Evolutionary conservation across 495 filamentous ascomycete genomes (phyloP).

Genomic region (Xylaria flabelliformis): DNA sequence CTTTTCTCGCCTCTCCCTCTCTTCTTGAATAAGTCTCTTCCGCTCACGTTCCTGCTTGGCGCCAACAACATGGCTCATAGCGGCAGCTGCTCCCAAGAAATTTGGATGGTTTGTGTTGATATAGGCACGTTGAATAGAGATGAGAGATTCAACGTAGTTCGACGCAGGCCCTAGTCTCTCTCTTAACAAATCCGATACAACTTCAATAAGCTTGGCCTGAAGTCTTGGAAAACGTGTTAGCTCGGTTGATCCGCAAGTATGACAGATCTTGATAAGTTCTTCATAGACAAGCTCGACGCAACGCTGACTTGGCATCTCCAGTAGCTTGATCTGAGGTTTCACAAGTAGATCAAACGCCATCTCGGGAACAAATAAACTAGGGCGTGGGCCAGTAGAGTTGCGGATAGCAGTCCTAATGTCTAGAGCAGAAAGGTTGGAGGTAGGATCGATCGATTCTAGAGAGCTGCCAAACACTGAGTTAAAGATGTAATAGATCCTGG

Average conservation of each 20-base stretch:
- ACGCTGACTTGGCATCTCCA: constrained; percentile 93
- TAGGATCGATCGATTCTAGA: constrained; percentile 93
- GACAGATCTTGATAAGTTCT: constrained; percentile 98
- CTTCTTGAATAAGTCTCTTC: constrained; percentile 78
- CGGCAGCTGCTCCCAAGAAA: constrained; percentile 95
- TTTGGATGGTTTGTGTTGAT: constrained; percentile 99
- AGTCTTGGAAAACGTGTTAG: constrained; percentile 89
- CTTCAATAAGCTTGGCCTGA: constrained; percentile 96
- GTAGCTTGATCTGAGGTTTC: constrained; percentile 96
- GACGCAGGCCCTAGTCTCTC: constrained; percentile 90
- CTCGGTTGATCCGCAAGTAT: constrained; percentile 96
- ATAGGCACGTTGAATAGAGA: constrained; percentile 95
- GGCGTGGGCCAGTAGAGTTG: constrained; percentile 95
- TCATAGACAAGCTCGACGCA: constrained; percentile 99
- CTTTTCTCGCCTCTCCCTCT: constrained; percentile 82
- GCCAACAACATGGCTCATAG: constrained; percentile 94
- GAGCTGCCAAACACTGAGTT: constrained; percentile 99
- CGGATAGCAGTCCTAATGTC: constrained; percentile 98
- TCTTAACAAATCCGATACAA: constrained; percentile 93
- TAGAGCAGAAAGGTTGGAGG: constrained; percentile 89
- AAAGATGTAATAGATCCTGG: constrained; percentile 99
- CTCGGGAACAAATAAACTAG: constrained; percentile 95
- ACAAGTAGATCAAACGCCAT: constrained; percentile 97
- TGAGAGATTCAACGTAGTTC: constrained; percentile 91
- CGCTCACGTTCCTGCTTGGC: constrained; percentile 93